Conservation (phyloP, 1,284 basidiomycete genomes). For the Rhodotorula sp. region DNA sequence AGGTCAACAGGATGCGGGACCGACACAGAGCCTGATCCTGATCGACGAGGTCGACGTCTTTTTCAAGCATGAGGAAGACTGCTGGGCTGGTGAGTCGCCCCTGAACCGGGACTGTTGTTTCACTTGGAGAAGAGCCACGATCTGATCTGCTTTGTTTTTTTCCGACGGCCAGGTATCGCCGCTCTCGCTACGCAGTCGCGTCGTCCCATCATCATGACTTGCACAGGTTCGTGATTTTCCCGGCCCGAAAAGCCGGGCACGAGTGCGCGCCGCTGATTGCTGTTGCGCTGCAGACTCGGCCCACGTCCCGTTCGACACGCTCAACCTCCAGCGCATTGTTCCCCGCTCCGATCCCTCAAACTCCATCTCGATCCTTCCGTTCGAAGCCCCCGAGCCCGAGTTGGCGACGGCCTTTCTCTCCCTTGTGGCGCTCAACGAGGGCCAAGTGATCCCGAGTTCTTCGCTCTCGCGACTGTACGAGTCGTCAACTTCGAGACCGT, state of each 20-base stretch:
- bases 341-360: slow-evolving; percentile 47
- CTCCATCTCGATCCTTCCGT: slow-evolving; percentile 52
- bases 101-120: too few relatives aligned
- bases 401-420: slow-evolving; percentile 72
- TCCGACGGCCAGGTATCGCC: slow-evolving; percentile 53
- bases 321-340: slow-evolving; percentile 66
- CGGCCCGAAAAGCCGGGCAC: too few relatives aligned
- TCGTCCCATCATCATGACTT: slow-evolving; percentile 84
- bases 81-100: slow-evolving; percentile 69
- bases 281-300: slow-evolving; percentile 59
- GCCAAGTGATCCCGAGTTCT: slow-evolving; percentile 45
- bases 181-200: slow-evolving; percentile 75
- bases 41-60: slow-evolving; percentile 97
- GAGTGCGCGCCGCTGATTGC: not conserved
- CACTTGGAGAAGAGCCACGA: not conserved
- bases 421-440: slow-evolving; percentile 62
- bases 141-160: not conserved
- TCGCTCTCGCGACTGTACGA: slow-evolving; percentile 24
- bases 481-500: slow-evolving; percentile 46
- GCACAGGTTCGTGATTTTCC: slow-evolving; percentile 66
- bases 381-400: slow-evolving; percentile 60
- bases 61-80: slow-evolving; percentile 83
- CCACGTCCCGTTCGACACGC: slow-evolving; percentile 64
- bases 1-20: slow-evolving; percentile 12
- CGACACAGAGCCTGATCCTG: slow-evolving; percentile 78